Conservation (phyloP, 2,329 filamentous ascomycete species). For the Alternaria triticina region DNA sequence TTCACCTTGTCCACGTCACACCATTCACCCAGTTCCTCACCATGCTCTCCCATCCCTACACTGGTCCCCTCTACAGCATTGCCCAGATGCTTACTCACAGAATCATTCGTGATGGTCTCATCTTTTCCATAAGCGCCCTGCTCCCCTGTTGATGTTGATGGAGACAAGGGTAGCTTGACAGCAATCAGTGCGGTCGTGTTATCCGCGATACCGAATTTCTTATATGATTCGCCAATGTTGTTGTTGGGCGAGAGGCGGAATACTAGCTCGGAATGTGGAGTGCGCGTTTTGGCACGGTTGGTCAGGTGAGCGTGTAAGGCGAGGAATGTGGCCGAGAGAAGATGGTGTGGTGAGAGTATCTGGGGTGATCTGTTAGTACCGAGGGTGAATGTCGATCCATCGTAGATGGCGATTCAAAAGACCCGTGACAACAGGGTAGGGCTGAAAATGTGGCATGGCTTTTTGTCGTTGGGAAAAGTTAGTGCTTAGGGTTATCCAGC, state of each 20-base stretch:
- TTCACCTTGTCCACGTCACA: slow-evolving; percentile 66
- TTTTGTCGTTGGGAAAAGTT: not conserved
- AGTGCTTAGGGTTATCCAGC: not conserved
- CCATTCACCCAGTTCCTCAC: slow-evolving; percentile 59
- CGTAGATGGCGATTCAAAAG: not conserved
- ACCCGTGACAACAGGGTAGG: not conserved
- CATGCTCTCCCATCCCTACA: slow-evolving; percentile 29
- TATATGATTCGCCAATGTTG: slow-evolving; percentile 92
- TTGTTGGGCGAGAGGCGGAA: slow-evolving; percentile 80
- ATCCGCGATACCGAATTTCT: slow-evolving; percentile 80
- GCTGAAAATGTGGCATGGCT: not conserved
- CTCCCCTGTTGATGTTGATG: not conserved
- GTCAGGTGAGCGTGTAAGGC: slow-evolving; percentile 72
- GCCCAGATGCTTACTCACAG: slow-evolving; percentile 36
- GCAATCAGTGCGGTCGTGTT: slow-evolving; percentile 75
- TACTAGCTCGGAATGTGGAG: slow-evolving; percentile 89
- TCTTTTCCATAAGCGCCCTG: not conserved
- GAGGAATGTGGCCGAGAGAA: slow-evolving; percentile 77
- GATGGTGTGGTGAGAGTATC: slow-evolving; percentile 75
- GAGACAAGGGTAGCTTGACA: slow-evolving; percentile 71
- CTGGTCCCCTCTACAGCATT: slow-evolving; percentile 32
- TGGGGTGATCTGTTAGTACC: slow-evolving; percentile 37
- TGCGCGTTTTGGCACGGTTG: slow-evolving; percentile 70
- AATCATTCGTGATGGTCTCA: slow-evolving; percentile 25
- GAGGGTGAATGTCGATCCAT: not conserved